Evolutionary conservation across 345 rosid species (phyloP).

Genomic region (Gossypium sturtianum): DNA sequence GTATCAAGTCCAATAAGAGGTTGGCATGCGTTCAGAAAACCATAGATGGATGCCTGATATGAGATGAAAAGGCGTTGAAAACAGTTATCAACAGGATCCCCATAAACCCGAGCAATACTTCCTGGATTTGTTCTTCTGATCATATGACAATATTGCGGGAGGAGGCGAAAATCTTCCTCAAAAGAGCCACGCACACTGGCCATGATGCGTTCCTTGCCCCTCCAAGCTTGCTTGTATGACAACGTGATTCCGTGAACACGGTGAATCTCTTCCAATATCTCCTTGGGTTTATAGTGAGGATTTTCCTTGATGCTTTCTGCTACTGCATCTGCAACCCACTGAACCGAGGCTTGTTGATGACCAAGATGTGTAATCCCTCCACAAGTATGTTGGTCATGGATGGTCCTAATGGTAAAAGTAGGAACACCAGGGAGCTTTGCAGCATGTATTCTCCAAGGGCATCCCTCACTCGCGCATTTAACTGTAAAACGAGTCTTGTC

Average conservation of each 20-base stretch:
- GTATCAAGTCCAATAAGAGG: constrained; percentile 81
- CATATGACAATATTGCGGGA: constrained; percentile 83
- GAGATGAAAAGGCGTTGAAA: constrained; percentile 79
- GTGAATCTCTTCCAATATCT: constrained; percentile 86
- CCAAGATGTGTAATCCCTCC: constrained; percentile 87
- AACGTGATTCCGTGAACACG: constrained; percentile 75
- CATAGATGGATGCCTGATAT: constrained; percentile 75
- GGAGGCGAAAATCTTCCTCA: constrained; percentile 88
- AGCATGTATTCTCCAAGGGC: constrained; percentile 93
- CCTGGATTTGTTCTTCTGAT: constrained; percentile 69
- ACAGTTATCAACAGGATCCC: constrained; percentile 45
- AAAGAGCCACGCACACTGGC: constrained; percentile 70
- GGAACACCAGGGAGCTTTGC: constrained; percentile 79
- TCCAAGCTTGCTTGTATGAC: constrained; percentile 95
- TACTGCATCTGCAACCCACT: constrained; percentile 87
- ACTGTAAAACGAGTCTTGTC: constrained; percentile 92
- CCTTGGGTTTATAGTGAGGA: constrained; percentile 75
- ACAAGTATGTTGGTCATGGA: constrained; percentile 65
- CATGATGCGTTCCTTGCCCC: constrained; percentile 90
- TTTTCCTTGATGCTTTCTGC: constrained; percentile 67
- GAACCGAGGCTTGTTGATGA: constrained; percentile 93
- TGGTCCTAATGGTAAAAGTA: constrained; percentile 78
- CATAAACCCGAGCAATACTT: constrained; percentile 66
- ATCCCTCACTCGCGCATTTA: constrained; percentile 73
- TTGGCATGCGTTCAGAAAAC: constrained; percentile 75